These are phyloP conservation scores for Phylloporus arenicola DNA, from an alignment of 768 basidiomycete species.

Conservation along the genomic window DNA sequence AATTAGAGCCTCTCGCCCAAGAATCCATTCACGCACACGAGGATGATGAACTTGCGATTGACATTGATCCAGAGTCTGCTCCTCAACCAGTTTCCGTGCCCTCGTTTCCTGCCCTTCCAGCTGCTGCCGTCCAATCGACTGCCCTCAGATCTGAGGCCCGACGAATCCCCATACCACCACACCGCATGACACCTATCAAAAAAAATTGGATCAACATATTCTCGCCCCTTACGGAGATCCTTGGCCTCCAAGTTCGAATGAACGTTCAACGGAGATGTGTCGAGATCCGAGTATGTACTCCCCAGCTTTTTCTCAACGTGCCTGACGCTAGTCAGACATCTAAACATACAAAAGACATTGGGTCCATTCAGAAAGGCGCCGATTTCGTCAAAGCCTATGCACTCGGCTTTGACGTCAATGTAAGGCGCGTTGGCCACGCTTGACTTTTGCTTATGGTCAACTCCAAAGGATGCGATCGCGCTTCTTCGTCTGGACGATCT, in stretches of 20 bases:
- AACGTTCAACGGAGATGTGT: slow-evolving; percentile 86
- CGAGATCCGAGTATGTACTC: slow-evolving; percentile 76
- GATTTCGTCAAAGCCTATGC: slow-evolving; percentile 96
- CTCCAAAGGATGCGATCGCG: slow-evolving; percentile 82
- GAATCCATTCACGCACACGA: slow-evolving; percentile 23
- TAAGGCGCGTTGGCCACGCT: slow-evolving; percentile 32
- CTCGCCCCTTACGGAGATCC: slow-evolving; percentile 89
- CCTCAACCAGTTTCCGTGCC: slow-evolving; percentile 51
- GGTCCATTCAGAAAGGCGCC: slow-evolving; percentile 92
- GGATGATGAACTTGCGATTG: slow-evolving; percentile 64
- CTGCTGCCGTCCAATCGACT: slow-evolving; percentile 47
- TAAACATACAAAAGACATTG: slow-evolving; percentile 88
- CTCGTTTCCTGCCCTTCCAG: slow-evolving; percentile 63
- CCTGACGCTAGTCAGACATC: slow-evolving; percentile 59
- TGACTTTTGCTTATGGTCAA: neutral
- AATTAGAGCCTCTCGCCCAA: slow-evolving; percentile 13
- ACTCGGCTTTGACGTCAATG: slow-evolving; percentile 92
- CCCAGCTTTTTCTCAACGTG: neutral
- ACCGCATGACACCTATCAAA: slow-evolving; percentile 95
- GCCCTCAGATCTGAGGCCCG: slow-evolving; percentile 76
- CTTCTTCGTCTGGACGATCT: slow-evolving; percentile 93
- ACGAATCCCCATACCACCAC: slow-evolving; percentile 88
- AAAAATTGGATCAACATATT: slow-evolving; percentile 96
- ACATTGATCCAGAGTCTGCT: slow-evolving; percentile 41
- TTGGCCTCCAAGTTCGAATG: slow-evolving; percentile 96